Percentiles rank a stretch among this genome's conserved stretches.
Evolutionary conservation across 495 filamentous ascomycete genomes (phyloP).

Genomic region (Penicillium paradoxum): DNA sequence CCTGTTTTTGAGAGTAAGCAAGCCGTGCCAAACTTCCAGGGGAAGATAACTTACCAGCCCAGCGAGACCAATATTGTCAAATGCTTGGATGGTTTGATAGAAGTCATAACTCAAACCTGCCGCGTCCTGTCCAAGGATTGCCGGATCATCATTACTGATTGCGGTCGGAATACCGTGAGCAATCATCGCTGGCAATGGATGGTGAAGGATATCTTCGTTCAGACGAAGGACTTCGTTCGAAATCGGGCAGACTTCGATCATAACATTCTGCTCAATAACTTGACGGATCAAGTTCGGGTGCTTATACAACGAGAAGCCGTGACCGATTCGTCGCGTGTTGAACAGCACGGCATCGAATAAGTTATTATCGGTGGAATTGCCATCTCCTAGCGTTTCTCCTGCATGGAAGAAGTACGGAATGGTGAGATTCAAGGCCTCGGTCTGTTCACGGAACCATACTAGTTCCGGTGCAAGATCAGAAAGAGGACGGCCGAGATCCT

Average conservation of each 20-base stretch:
- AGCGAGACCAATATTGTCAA: conserved; percentile 18
- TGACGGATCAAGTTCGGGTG: conserved; percentile 17
- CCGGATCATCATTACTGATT: conserved; percentile 22
- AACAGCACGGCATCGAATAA: conserved; percentile 19
- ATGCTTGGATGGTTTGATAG: conserved; percentile 16
- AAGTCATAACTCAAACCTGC: conserved; percentile 20
- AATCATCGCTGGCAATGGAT: conserved; percentile 20
- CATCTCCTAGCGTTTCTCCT: conserved; percentile 21
- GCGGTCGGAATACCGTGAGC: conserved; percentile 17
- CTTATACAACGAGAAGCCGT: conserved; percentile 22
- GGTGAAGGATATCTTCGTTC: conserved; percentile 3
- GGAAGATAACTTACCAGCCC: conserved; percentile 2
- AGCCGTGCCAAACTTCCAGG: no score
- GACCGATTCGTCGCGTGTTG: conserved; percentile 19
- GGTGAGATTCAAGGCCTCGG: conserved; percentile 6
- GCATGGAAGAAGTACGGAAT: conserved; percentile 24
- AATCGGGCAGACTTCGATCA: conserved; percentile 22
- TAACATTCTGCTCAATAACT: conserved; percentile 11
- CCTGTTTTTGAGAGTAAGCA: neutral
- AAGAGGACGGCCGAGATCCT: conserved; percentile 19
- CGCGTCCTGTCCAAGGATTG: conserved; percentile 16
- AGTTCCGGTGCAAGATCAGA: conserved; percentile 15
- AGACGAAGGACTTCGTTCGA: conserved; percentile 22
- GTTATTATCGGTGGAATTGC: conserved; percentile 20
- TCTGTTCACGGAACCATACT: conserved; percentile 19